These are phyloP conservation scores for Sanghuangporus weigelae DNA, from an alignment of 1,284 basidiomycete species.

Conservation along the genomic window DNA sequence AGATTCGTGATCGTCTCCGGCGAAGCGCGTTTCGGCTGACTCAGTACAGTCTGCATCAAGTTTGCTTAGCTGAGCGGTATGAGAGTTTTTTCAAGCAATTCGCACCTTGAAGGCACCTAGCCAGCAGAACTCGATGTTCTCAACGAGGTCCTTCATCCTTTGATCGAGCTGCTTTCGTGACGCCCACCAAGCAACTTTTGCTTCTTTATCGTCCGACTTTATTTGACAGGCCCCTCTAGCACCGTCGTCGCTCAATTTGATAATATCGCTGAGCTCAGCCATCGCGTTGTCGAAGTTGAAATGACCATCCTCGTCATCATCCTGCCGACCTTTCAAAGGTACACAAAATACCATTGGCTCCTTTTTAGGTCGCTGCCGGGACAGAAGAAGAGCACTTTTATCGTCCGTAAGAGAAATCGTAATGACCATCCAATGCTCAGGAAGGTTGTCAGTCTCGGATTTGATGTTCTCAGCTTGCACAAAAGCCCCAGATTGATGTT, in stretches of 20 bases:
- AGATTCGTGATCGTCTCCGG: slow-evolving; percentile 49
- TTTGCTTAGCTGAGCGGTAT: slow-evolving; percentile 1
- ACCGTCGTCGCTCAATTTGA: slow-evolving; percentile 70
- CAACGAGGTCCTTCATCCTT: slow-evolving; percentile 70
- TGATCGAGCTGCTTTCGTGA: slow-evolving; percentile 71
- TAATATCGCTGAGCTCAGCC: slow-evolving; percentile 73
- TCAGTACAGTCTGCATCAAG: slow-evolving; percentile 62
- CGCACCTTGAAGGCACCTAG: slow-evolving; percentile 93
- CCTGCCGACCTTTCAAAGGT: slow-evolving; percentile 80
- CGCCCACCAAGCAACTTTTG: slow-evolving; percentile 80
- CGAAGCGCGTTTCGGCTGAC: slow-evolving; percentile 43
- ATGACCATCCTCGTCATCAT: slow-evolving; percentile 70
- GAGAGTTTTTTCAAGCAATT: slow-evolving; percentile 5
- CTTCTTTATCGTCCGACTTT: slow-evolving; percentile 57
- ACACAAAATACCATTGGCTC: slow-evolving; percentile 82
- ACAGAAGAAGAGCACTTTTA: slow-evolving; percentile 77
- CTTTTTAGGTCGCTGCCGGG: slow-evolving; percentile 63
- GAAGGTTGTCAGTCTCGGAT: slow-evolving; percentile 47
- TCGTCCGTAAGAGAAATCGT: slow-evolving; percentile 83
- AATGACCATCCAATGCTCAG: slow-evolving; percentile 80
- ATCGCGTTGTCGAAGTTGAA: slow-evolving; percentile 76
- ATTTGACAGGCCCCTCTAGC: slow-evolving; percentile 74
- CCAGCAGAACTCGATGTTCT: slow-evolving; percentile 93
- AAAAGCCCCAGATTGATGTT: slow-evolving; percentile 45
- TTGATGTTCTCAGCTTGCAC: slow-evolving; percentile 34